Evolutionary conservation across 129 eudicot genomes (phyloP).

Genomic region (Centaurea solstitialis): DNA sequence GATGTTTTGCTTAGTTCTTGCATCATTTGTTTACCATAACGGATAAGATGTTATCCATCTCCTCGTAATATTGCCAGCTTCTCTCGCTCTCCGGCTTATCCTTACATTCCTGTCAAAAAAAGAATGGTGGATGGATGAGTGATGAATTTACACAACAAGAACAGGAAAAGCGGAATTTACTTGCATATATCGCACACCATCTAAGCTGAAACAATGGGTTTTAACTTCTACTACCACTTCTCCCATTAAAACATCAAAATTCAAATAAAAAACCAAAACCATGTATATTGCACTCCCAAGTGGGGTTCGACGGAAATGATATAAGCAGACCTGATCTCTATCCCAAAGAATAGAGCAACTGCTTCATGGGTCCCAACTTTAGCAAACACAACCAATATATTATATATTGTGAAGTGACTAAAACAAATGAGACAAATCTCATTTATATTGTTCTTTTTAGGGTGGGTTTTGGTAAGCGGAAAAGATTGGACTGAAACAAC

Average conservation of each 20-base stretch:
- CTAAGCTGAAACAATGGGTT: not conserved
- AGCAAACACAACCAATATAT: not conserved
- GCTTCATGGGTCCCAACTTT: not conserved
- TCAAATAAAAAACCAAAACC: not conserved
- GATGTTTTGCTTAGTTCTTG: not conserved
- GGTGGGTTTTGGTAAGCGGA: too few relatives aligned
- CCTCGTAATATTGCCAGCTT: conserved; percentile 78
- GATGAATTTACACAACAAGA: not conserved
- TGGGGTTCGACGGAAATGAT: not conserved
- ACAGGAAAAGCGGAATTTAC: not conserved
- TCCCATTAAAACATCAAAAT: not conserved
- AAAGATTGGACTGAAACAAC: too few relatives aligned
- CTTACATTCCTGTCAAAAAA: conserved; percentile 71
- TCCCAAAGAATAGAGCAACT: not conserved
- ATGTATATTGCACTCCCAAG: not conserved
- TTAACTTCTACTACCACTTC: not conserved
- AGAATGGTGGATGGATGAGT: not conserved
- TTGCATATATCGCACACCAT: not conserved
- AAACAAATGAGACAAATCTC: not conserved
- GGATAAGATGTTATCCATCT: conserved; percentile 55
- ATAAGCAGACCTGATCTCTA: not conserved
- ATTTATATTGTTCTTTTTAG: too few relatives aligned
- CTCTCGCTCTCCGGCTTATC: conserved; percentile 45
- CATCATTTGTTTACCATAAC: conserved; percentile 44
- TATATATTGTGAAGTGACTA: not conserved